A percentile compares a stretch with the other conserved stretches of the same genome.
Evolutionary conservation across 2,329 filamentous ascomycete species (phyloP).

Genomic region (Alternaria gaisen): DNA sequence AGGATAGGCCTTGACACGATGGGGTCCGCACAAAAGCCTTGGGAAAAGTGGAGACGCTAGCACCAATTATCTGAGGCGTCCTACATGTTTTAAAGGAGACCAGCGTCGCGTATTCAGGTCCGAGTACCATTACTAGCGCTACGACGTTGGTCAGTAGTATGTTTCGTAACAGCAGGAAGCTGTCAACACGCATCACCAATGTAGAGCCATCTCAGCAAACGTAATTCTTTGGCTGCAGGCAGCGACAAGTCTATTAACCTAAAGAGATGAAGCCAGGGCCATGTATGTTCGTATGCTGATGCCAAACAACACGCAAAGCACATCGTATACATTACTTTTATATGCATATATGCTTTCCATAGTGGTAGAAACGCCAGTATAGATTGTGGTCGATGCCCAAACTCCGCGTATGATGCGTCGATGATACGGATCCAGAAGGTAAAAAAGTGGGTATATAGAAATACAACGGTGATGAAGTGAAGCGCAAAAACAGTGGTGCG

Average conservation of each 20-base stretch:
- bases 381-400: constrained; percentile 2
- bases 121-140: neutral
- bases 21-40: neutral
- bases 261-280: neutral
- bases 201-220: neutral
- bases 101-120: neutral
- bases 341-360: constrained; percentile 4
- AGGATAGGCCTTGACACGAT: neutral
- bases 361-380: neutral
- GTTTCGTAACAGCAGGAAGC: neutral
- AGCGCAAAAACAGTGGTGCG: neutral
- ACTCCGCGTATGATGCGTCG: constrained; percentile 4
- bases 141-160: neutral
- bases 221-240: neutral
- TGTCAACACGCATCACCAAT: neutral
- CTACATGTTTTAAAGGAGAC: neutral
- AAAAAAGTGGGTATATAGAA: constrained; percentile 1
- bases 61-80: neutral
- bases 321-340: constrained; percentile 2
- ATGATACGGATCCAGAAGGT: neutral
- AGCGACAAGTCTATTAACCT: neutral
- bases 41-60: neutral
- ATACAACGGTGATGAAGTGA: neutral
- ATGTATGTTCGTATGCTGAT: neutral
- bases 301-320: neutral